phyloP scores from a whole-genome alignment of 441 rosid genomes.

The Populus hybrid region DNA sequence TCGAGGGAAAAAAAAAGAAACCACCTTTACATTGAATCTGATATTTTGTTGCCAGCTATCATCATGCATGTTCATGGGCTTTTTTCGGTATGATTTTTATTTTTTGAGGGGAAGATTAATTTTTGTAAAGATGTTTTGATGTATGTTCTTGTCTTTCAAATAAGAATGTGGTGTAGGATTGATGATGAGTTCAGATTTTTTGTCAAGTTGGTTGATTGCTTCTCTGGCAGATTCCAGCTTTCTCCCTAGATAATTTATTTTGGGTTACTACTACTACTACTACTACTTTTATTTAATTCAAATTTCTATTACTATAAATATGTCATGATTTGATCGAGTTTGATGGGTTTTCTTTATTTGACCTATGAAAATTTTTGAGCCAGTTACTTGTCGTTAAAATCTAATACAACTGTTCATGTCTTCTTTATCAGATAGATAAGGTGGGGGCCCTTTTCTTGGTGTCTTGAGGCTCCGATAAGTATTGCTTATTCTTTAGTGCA shows the following conservation, averaged over 20 bases:
- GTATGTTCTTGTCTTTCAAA: slow-evolving; percentile 18
- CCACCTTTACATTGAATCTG: not conserved
- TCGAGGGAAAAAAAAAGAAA: not conserved
- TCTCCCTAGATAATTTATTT: slow-evolving; percentile 19
- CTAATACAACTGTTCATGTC: slow-evolving; percentile 4
- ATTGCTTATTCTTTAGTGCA: slow-evolving; percentile 19
- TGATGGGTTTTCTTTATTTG: slow-evolving; percentile 5
- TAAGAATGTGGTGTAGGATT: slow-evolving; percentile 55
- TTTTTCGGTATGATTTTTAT: not conserved
- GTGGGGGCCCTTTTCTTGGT: slow-evolving; percentile 11
- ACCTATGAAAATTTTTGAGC: not conserved
- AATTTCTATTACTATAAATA: not conserved
- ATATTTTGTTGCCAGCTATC: not conserved
- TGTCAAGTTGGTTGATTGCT: slow-evolving; percentile 39
- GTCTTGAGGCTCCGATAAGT: slow-evolving; percentile 22
- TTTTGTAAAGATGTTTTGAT: slow-evolving; percentile 21
- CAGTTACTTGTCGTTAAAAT: not conserved
- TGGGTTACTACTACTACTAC: no score
- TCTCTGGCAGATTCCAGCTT: slow-evolving; percentile 38
- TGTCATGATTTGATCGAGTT: not conserved
- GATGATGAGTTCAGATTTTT: slow-evolving; percentile 49
- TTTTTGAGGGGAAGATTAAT: not conserved
- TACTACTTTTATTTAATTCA: not conserved
- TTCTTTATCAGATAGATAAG: slow-evolving; percentile 15
- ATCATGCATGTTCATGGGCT: not conserved